phyloP scores from a whole-genome alignment of 306 rosid genomes.

The Trifolium subterraneum region DNA sequence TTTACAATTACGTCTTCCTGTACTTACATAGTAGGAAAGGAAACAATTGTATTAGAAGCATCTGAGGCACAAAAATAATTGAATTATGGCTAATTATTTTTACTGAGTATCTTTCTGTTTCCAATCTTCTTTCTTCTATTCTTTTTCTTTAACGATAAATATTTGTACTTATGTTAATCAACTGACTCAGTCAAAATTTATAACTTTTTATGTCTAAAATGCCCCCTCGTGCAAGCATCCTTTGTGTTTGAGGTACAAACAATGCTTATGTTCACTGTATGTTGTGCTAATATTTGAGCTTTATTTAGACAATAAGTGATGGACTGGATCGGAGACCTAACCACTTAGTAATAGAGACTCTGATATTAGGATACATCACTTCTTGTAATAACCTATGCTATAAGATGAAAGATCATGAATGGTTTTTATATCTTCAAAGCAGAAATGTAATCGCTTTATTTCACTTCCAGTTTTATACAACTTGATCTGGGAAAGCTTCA shows the following conservation, averaged over 20 bases:
- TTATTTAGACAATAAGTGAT: background rate
- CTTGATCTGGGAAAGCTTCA: conserved; percentile 91
- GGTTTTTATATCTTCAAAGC: conserved; percentile 20
- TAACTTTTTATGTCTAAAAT: background rate
- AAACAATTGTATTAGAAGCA: background rate
- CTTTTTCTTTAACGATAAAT: background rate
- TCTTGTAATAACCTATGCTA: conserved; percentile 21
- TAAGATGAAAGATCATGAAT: conserved; percentile 1
- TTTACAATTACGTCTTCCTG: background rate
- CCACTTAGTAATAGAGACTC: background rate
- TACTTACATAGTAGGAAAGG: background rate
- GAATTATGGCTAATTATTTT: background rate
- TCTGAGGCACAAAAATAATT: background rate
- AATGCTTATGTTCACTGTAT: background rate
- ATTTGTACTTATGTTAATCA: background rate
- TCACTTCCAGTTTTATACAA: conserved; percentile 83
- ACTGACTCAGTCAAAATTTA: background rate
- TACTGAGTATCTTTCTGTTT: background rate
- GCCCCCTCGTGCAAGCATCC: background rate
- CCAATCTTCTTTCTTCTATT: background rate
- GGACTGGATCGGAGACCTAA: background rate
- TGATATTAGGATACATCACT: background rate
- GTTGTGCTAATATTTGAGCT: conserved; percentile 14
- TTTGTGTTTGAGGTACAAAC: background rate
- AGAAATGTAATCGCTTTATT: conserved; percentile 34